Conservation (phyloP, 1,139 yeast genomes). For the Zygosaccharomyces pseudobailii region DNA sequence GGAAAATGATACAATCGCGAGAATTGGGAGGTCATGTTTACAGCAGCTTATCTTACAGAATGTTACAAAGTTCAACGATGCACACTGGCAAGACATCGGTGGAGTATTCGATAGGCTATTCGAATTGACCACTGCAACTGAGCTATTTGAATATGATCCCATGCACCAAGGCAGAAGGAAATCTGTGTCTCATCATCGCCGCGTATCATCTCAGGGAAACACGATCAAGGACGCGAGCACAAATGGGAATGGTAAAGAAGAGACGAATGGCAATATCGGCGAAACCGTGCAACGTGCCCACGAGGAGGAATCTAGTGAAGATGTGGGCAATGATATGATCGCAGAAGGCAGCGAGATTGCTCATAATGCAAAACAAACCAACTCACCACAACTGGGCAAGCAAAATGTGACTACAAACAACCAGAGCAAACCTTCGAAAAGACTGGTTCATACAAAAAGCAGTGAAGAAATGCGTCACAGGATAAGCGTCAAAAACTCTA, state of each 20-base stretch:
- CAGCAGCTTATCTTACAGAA: slow-evolving; percentile 74
- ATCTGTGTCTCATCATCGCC: slow-evolving; percentile 13
- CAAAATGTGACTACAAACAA: not conserved
- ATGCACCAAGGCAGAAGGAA: slow-evolving; percentile 36
- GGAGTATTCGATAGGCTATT: slow-evolving; percentile 64
- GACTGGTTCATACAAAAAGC: slow-evolving; percentile 23
- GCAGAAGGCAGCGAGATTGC: slow-evolving; percentile 13
- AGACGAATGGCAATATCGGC: slow-evolving; percentile 17
- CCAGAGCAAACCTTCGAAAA: slow-evolving; percentile 12
- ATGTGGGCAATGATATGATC: slow-evolving; percentile 30
- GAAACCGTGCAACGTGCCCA: slow-evolving; percentile 33
- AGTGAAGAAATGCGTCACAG: slow-evolving; percentile 33
- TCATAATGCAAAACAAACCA: slow-evolving; percentile 5
- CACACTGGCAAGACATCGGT: slow-evolving; percentile 74
- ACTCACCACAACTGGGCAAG: not conserved
- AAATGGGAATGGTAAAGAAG: slow-evolving; percentile 1
- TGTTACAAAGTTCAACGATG: slow-evolving; percentile 52
- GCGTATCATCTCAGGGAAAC: not conserved
- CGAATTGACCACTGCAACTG: slow-evolving; percentile 78
- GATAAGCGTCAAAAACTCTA: slow-evolving; percentile 60
- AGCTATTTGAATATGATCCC: slow-evolving; percentile 72
- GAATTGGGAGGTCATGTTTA: slow-evolving; percentile 88
- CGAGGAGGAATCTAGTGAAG: slow-evolving; percentile 33
- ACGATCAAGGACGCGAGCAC: not conserved
- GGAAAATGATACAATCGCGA: slow-evolving; percentile 92